phyloP scores from a whole-genome alignment of 2,329 filamentous ascomycete genomes.

The Penicillium sp. region DNA sequence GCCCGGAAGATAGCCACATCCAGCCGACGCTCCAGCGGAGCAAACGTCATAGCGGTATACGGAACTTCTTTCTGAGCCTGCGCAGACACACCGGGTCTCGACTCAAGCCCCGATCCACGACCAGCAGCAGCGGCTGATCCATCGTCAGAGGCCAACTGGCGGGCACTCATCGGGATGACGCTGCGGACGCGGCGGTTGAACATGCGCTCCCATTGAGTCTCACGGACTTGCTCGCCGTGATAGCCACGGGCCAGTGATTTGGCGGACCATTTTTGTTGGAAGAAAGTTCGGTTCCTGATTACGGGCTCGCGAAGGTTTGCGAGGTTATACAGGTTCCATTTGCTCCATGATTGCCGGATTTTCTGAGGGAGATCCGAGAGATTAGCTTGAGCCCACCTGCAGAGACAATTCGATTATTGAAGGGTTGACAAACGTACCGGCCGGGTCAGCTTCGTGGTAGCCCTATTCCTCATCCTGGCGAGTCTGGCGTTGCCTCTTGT shows the following conservation, averaged over 20 bases:
- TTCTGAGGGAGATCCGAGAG: slow-evolving; percentile 61
- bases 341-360: slow-evolving; percentile 95
- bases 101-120: slow-evolving; percentile 74
- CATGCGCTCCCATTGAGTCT: slow-evolving; percentile 92
- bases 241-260: slow-evolving; percentile 85
- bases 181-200: slow-evolving; percentile 81
- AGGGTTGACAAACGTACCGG: slow-evolving; percentile 33
- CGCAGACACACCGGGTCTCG: neutral
- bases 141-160: slow-evolving; percentile 78
- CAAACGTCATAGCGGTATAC: slow-evolving; percentile 96
- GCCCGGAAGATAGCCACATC: slow-evolving; percentile 95
- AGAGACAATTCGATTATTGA: slow-evolving; percentile 5
- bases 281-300: slow-evolving; percentile 70
- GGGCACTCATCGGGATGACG: slow-evolving; percentile 82
- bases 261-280: slow-evolving; percentile 97
- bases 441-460: slow-evolving; percentile 47
- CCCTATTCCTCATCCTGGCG: slow-evolving; percentile 51
- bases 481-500: slow-evolving; percentile 13
- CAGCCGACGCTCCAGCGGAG: slow-evolving; percentile 84
- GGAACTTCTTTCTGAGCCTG: slow-evolving; percentile 57
- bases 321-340: slow-evolving; percentile 95
- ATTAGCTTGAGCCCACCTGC: slow-evolving; percentile 9
- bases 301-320: slow-evolving; percentile 56
- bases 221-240: slow-evolving; percentile 92
- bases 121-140: slow-evolving; percentile 83